Base-by-base conservation (phyloP, 192 early-diverging fungal genomes). In the Coemansia interrupta region DNA sequence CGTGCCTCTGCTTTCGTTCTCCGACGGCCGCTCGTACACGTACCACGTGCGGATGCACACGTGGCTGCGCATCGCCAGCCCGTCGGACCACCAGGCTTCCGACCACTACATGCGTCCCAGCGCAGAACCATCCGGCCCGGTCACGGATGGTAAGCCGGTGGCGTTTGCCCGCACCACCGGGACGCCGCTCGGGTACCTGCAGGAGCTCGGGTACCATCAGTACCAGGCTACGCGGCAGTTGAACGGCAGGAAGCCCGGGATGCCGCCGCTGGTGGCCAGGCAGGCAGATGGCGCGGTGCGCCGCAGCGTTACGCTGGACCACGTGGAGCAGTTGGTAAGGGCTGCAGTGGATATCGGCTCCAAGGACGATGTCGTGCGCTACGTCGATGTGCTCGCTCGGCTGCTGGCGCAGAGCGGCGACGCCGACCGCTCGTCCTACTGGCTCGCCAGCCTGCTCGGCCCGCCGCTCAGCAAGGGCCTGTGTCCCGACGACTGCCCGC, bases 371-470 rank as follows among this genome's bases (percentile, higher is more conserved):
- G 65, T 79, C 29, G 42, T 56, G 29, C 50, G 54, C 12, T 73
- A 59, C 41, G 63, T 41, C 17, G 66, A 64, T 30, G 29, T 62
- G 9, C 22, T 67, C 40, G 62, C 60, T 14, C 54, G 54, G 5
- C 54, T 53, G 5, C 17, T 66, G 55, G 67, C 64, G 10, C 42
- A 42, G 23, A 38, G 30, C 18, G 64, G 58, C 39, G 62, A 68
- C 11, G 19, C 6, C 26, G 4, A 22, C 48, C 53, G 55, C 11
- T 39, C 58, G 32, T 17, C 63, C 56, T 50, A 19, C 45, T 75
- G 52, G 82, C 69, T 54, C 66, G 65, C 28, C 51, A 22, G 48
- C 58, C 59, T 62, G 69, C 69, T 67, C 42, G 83, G 80, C 44
- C 81, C 73, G 0, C 56, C 67, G 12, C 32, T 69, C 7, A 22